These are phyloP conservation scores for Eucalyptus curtisii DNA, from an alignment of 345 rosid species.

Conservation along the genomic window DNA sequence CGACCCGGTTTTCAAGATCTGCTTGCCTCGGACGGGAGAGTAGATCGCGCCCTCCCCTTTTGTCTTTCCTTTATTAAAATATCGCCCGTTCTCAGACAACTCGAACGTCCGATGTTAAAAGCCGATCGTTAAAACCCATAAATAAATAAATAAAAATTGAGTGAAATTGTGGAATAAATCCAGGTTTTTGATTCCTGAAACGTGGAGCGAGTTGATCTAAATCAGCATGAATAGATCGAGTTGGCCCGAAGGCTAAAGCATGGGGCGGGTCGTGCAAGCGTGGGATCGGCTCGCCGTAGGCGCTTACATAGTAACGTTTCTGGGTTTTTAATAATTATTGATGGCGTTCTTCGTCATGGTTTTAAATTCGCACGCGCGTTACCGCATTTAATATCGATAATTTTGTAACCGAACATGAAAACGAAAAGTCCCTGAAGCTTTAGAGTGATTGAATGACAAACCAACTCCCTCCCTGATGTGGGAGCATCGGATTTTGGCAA, in stretches of 20 bases:
- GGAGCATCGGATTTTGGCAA: neutral
- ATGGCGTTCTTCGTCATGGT: neutral
- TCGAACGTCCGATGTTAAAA: neutral
- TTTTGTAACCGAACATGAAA: neutral
- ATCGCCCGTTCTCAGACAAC: neutral
- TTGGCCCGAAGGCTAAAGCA: neutral
- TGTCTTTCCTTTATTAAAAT: neutral
- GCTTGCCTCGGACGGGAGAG: neutral
- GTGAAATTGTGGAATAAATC: neutral
- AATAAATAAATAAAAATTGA: accelerated
- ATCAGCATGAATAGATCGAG: no score
- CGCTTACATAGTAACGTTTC: neutral
- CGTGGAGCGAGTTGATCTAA: no score
- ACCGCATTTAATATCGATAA: neutral
- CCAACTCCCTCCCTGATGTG: neutral
- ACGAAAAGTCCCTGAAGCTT: neutral
- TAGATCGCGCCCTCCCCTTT: neutral
- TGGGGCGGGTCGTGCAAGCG: neutral
- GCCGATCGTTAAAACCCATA: neutral
- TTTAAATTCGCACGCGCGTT: neutral
- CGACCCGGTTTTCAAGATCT: neutral
- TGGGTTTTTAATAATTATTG: neutral
- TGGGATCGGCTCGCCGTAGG: no score
- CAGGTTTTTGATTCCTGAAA: no score
- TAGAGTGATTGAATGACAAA: neutral